A percentile compares a stretch with the other conserved stretches of the same genome.
Conservation (phyloP, 163 green algal species). For the Prototheca cutis region DNA sequence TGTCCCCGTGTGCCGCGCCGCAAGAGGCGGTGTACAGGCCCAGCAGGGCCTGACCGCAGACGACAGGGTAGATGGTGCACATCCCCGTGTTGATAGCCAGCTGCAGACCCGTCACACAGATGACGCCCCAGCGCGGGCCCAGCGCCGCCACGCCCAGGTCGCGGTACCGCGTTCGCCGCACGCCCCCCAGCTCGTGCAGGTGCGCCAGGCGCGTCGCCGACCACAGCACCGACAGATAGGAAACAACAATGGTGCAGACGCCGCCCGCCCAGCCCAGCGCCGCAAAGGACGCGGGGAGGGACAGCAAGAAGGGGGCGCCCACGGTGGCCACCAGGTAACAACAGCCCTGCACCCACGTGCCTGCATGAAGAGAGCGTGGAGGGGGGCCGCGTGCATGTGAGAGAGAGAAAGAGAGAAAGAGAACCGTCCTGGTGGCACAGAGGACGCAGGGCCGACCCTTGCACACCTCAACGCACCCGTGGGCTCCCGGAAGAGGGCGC, state of each 20-base stretch:
- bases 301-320: conserved; percentile 12
- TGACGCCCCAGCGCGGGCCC: background rate
- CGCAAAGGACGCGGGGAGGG: conserved; percentile 13
- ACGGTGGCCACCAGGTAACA: conserved; percentile 11
- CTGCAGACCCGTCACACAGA: conserved; percentile 1
- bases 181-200: conserved; percentile 8
- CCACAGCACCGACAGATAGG: conserved; percentile 9
- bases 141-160: conserved; percentile 10
- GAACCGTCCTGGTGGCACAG: background rate
- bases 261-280: conserved; percentile 16
- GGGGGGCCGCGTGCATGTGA: too few species aligned
- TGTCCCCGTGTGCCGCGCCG: background rate
- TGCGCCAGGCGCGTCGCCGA: conserved; percentile 6
- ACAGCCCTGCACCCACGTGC: conserved; percentile 7
- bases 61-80: conserved; percentile 15
- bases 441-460: too few species aligned
- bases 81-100: conserved; percentile 12
- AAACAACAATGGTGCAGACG: background rate
- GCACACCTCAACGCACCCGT: background rate
- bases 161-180: conserved; percentile 11
- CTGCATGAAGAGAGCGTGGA: too few species aligned
- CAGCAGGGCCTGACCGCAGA: conserved; percentile 16
- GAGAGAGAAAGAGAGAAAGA: too few species aligned
- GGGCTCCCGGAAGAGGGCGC: background rate
- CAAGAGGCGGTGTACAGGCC: background rate